Base-by-base conservation (phyloP, 1,284 basidiomycete genomes). In the Trametes pubescens region DNA sequence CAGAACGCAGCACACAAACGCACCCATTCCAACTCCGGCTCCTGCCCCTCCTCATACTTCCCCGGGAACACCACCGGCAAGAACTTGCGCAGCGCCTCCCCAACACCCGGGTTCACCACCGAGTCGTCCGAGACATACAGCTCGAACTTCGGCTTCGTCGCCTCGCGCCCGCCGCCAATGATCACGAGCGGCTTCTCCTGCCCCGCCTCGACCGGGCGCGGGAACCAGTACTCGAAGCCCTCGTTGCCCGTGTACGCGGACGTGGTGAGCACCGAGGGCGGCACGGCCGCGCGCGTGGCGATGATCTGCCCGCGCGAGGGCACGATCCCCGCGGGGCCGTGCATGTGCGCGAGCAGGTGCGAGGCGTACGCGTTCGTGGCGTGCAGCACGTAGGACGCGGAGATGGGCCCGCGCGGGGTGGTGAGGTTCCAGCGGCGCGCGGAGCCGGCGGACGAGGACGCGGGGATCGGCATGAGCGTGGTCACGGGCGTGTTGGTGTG, bases 291-390 rank as follows among this genome's bases (percentile, higher is more conserved):
- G 24, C 87, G 85, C 2, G 86, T 76, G 0, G 91, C 85, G 24
- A 92, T 79, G 54, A 90, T 82, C 71, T 95, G 93, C 0, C 89
- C 92, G 10, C 93, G 88, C 0, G 86, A 86, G 0, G 93, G 93
- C 0, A 91, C 79, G 64, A 95, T 88, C 0, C 84, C 84, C 0
- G 69, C 60, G 4, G 81, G 78, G 0, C 87, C 87, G 1, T 80
- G 72, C 38, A 91, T 72, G 59, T 86, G 82, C 0, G 89, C 87
- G 11, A 94, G 80, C 29, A 84, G 84, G 71, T 91, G 83, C 0
- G 86, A 85, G 0, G 87, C 85, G 62, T 95, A 93, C 0, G 78
- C 93, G 69, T 95, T 95, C 4, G 92, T 94, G 0, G 92, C 92
- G 71, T 95, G 92, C 1, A 95, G 75, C 44, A 95, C 81, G 62